These are phyloP conservation scores for Acacia pycnantha DNA, from an alignment of 331 rosid species.

Conservation along the genomic window DNA sequence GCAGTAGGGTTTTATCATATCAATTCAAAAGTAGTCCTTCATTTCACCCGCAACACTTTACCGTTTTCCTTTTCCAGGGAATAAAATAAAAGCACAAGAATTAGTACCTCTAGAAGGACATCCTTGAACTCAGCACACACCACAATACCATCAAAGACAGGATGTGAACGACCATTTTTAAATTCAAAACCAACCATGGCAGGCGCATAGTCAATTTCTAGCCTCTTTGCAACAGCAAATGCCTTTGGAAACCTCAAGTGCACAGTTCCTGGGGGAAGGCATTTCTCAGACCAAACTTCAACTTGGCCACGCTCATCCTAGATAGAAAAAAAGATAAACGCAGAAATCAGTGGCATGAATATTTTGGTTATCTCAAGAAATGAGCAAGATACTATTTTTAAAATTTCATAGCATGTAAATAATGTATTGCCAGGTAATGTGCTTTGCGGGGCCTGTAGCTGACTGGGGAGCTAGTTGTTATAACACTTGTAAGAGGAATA, in stretches of 20 bases:
- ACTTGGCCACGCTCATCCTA: constrained; percentile 90
- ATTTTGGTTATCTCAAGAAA: constrained; percentile 11
- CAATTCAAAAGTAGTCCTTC: constrained; percentile 24
- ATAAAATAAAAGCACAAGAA: neutral
- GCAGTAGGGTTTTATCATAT: constrained; percentile 5
- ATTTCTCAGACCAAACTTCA: constrained; percentile 97
- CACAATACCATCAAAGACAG: constrained; percentile 88
- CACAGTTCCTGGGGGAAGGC: constrained; percentile 95
- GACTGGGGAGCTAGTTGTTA: too few relatives aligned
- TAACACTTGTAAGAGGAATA: too few relatives aligned
- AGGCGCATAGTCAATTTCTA: constrained; percentile 89
- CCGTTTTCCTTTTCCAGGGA: neutral
- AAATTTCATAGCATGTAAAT: constrained; percentile 4
- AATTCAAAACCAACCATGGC: constrained; percentile 97
- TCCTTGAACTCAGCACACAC: constrained; percentile 89
- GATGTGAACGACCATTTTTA: constrained; percentile 79
- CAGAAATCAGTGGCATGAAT: constrained; percentile 31
- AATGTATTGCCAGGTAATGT: neutral
- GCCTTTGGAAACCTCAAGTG: constrained; percentile 80
- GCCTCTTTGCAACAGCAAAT: constrained; percentile 72
- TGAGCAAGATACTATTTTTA: neutral
- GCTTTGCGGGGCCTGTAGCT: neutral
- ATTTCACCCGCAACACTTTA: neutral
- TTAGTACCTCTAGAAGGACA: constrained; percentile 69
- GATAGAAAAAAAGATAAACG: constrained; percentile 26